phyloP scores from a whole-genome alignment of 495 filamentous ascomycete species.

The Cladorrhinum samala region DNA sequence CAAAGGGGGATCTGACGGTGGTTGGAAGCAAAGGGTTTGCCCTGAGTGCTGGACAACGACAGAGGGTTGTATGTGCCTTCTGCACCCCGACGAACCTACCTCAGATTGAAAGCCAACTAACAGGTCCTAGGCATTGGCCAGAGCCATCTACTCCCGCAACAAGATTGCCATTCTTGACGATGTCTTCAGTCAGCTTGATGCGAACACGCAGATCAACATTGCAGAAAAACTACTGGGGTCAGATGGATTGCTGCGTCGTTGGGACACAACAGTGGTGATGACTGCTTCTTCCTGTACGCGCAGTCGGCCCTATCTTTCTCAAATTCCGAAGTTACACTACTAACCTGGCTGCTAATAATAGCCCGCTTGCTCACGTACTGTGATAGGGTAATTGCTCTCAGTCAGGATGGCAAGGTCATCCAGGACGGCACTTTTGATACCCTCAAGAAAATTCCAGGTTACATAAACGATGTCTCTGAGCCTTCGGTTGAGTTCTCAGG shows the following conservation, averaged over 20 bases:
- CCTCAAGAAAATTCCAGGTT: not conserved
- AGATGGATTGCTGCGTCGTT: not conserved
- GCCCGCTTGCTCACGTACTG: not conserved
- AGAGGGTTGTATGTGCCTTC: slow-evolving; percentile 40
- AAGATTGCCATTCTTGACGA: slow-evolving; percentile 30
- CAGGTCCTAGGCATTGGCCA: not conserved
- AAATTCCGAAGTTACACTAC: not conserved
- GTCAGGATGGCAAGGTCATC: not conserved
- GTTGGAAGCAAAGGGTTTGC: slow-evolving; percentile 57
- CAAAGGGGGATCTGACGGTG: slow-evolving; percentile 42
- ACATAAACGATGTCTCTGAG: not conserved
- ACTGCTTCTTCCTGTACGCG: not conserved
- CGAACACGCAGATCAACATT: slow-evolving; percentile 10
- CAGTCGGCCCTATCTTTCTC: not conserved
- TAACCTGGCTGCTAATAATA: not conserved
- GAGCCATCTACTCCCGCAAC: slow-evolving; percentile 21
- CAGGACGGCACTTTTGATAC: not conserved
- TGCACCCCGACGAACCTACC: no score
- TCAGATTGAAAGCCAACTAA: no score
- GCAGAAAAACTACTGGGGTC: not conserved
- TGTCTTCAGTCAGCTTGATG: slow-evolving; percentile 53
- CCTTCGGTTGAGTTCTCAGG: not conserved
- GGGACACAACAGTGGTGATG: not conserved
- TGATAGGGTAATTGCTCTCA: not conserved
- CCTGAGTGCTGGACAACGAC: slow-evolving; percentile 58